Evolutionary conservation across 306 rosid genomes (phyloP), one percentile per base, ranked within the genome.

Genomic region (Quercus bicolor): DNA sequence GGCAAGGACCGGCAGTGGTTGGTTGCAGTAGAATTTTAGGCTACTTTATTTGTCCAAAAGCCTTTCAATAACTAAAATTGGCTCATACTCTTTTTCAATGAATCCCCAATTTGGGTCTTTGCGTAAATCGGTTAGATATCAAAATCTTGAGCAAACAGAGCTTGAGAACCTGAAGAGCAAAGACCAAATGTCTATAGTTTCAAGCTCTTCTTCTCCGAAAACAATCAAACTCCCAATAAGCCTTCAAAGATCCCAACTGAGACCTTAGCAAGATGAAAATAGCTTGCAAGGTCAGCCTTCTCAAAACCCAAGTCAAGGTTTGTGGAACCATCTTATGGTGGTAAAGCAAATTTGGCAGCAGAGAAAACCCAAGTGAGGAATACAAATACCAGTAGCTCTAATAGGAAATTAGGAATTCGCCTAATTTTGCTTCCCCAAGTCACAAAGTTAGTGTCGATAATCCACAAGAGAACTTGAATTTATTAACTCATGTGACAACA

Each of bases 261-360:
- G 20, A 24, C 87, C 56, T 6, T 70, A n/a, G 21, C 56, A 4
- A 68, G 81, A 8, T 75, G 80, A 20, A 76, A 72, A n/a, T 78
- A 89, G 8, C 59, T 87, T 26, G 69, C 86, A 68, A 57, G 83
- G 77, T 88, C 95, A 0, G 80, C 89, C 12, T 79, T 90, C 72
- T 76, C 87, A 0, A 93, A 90, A 56, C 86, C 93, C 60, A 91
- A 93, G 54, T 89, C 94, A 0, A 91, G 96, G 74, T 75, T 93
- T 52, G 81, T 86, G 37, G 97, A 91, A 69, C 86, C 95, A 1
- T 79, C 86, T 2, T 76, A 9, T 40, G 85, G 82, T 23, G 75
- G 28, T 61, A 83, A 70, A 34, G 51, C 80, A 3, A 82, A 6
- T 43, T 82, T 78, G 75, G 48, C 77, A 5, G 79, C 78, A 59